Conservation (phyloP, 106 monocot species). For the Ottelia alismoides region DNA sequence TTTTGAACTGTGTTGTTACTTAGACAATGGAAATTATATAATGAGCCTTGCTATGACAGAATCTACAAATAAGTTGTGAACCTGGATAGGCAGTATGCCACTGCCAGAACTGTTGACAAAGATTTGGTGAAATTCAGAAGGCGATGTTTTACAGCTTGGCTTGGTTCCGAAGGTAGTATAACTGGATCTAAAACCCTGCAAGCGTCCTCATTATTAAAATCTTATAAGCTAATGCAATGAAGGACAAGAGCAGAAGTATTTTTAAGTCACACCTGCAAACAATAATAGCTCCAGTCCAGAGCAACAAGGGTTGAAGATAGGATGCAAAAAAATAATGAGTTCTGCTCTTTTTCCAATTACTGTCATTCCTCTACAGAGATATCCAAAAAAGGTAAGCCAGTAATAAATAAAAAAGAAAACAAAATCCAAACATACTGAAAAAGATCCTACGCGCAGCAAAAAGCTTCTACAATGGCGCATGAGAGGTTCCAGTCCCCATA, state of each 20-base stretch:
- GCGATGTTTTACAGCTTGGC: slow-evolving; percentile 82
- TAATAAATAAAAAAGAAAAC: neutral
- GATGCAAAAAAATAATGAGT: slow-evolving; percentile 55
- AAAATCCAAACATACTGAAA: neutral
- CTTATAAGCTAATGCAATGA: neutral
- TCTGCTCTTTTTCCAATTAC: slow-evolving; percentile 88
- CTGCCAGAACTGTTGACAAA: slow-evolving; percentile 75
- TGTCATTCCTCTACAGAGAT: slow-evolving; percentile 31
- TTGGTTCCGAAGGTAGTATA: slow-evolving; percentile 57
- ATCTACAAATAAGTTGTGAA: neutral
- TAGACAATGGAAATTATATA: neutral
- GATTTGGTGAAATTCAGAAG: slow-evolving; percentile 79
- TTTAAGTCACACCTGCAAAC: slow-evolving; percentile 44
- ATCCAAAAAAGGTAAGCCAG: slow-evolving; percentile 1
- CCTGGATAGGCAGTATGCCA: slow-evolving; percentile 88
- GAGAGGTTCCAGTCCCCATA: slow-evolving; percentile 69
- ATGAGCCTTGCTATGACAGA: neutral
- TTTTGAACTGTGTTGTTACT: neutral
- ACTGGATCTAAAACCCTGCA: slow-evolving; percentile 64
- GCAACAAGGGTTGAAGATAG: slow-evolving; percentile 79
- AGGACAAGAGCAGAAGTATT: no score
- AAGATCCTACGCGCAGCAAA: slow-evolving; percentile 38
- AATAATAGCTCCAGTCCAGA: slow-evolving; percentile 71
- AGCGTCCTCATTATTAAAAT: slow-evolving; percentile 1
- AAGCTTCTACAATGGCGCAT: slow-evolving; percentile 41